phyloP scores from a whole-genome alignment of 768 basidiomycete species.

The Phylloporus sp. region DNA sequence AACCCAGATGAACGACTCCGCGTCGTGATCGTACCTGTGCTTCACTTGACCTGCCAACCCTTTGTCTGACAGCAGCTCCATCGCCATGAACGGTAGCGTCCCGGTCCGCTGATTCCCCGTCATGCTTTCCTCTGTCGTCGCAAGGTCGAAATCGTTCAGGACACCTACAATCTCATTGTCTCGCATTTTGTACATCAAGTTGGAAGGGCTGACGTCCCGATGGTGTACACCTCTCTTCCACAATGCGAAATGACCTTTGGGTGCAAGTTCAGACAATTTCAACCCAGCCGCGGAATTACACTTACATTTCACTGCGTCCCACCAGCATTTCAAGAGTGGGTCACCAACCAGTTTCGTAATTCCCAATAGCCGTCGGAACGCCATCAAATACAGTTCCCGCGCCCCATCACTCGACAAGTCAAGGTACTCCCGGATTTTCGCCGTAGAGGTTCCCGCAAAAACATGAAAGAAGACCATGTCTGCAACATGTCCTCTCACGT shows the following conservation, averaged over 20 bases:
- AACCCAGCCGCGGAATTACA: background rate
- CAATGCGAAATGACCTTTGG: constrained; percentile 1
- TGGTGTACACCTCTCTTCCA: constrained; percentile 5
- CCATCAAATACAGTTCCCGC: constrained; percentile 7
- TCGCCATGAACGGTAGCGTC: constrained; percentile 33
- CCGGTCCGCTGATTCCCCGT: constrained; percentile 19
- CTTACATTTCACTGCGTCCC: constrained; percentile 5
- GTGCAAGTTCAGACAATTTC: background rate
- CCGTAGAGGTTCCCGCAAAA: background rate
- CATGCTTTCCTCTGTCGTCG: background rate
- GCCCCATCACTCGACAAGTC: background rate
- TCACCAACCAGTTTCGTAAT: background rate
- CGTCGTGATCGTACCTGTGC: background rate
- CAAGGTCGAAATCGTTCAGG: constrained; percentile 31
- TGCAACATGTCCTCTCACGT: background rate
- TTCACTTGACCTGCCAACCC: background rate
- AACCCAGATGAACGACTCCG: background rate
- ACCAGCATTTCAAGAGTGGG: background rate
- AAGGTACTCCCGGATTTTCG: background rate
- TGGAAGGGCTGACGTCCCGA: background rate
- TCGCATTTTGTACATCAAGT: background rate
- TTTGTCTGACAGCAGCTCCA: constrained; percentile 13
- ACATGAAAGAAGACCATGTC: background rate
- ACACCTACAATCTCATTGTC: background rate
- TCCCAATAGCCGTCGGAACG: background rate